Evolutionary conservation across 768 basidiomycete species (phyloP), one percentile per base, ranked within the genome.

Genomic region (Lanmaoa rubissima): DNA sequence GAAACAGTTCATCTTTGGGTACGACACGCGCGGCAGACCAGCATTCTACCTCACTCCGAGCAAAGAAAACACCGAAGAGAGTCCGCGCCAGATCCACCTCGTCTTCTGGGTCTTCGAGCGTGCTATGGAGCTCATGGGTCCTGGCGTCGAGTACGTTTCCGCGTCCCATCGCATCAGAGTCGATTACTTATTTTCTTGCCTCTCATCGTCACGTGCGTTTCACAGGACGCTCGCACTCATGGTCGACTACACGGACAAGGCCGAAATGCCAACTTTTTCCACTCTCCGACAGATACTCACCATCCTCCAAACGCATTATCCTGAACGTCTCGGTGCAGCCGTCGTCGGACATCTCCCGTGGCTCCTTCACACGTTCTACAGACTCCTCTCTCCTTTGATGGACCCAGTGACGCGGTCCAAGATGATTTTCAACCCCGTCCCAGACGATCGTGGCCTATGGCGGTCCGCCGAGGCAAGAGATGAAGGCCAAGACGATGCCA

Each of bases 271-370:
- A 0, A 75, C 78, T 8, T 48, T 83, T 13, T 32, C 63, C 0
- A 74, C 69, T 11, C 58, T 80, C 8, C 72, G 76, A 11, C 67
- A 62, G 28, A 77, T 82, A 13, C 77, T 88, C 51, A 72, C 78
- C 68, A 87, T 91, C 62, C 77, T 92, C 14, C 91, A 92, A 64
- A 80, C 83, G 24, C 90, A 94, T 67, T 94, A 92, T 64, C 92
- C 92, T 0, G 94, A 96, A 69, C 84, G 94, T 4, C 83, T 96
- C 35, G 92, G 90, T 26, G 67, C 77, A 13, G 82, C 91, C 1
- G 71, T 92, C 42, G 83, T 93, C 64, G 77, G 87, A 56, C 90
- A 94, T 63, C 79, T 94, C n/a, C 92, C 93, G 4, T 93, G 84
- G 75, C 68, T 91, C 48, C 67, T 93, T 49, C 83, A 82, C 53